Conservation (phyloP, 495 filamentous ascomycete species). For the Articulospora tetracladia region DNA sequence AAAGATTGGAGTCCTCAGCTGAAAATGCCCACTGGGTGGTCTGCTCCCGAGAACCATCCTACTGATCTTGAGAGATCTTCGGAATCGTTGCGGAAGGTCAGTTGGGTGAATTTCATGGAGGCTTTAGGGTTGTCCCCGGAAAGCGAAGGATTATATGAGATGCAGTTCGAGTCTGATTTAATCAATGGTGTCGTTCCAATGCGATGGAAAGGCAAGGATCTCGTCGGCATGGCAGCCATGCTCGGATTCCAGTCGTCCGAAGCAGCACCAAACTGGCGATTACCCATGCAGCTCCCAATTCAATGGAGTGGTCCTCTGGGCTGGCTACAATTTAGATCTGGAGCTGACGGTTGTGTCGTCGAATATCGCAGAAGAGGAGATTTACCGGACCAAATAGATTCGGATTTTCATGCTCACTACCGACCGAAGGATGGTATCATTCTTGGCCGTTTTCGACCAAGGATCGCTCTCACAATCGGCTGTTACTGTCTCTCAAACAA, state of each 20-base stretch:
- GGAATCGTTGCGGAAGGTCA: too few relatives aligned
- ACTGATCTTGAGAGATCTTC: too few relatives aligned
- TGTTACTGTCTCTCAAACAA: neutral
- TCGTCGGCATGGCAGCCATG: neutral
- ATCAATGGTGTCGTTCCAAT: neutral
- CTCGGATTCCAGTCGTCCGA: neutral
- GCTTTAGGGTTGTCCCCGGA: neutral
- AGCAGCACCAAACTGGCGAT: neutral
- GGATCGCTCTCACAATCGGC: neutral
- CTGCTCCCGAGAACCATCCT: too few relatives aligned
- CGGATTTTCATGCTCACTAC: neutral
- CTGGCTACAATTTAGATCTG: neutral
- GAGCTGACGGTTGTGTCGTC: neutral
- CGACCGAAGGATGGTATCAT: neutral
- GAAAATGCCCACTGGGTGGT: too few relatives aligned
- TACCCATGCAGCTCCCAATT: neutral
- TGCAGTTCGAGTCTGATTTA: neutral
- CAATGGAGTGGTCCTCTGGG: neutral
- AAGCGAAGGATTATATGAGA: neutral
- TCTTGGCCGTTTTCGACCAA: too few relatives aligned
- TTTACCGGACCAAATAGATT: neutral
- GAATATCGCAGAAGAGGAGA: neutral
- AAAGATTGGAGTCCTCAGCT: too few relatives aligned
- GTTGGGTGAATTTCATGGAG: neutral
- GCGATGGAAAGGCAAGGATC: neutral